Conservation (phyloP, 1,139 yeast genomes). For the Taphrina communis region DNA sequence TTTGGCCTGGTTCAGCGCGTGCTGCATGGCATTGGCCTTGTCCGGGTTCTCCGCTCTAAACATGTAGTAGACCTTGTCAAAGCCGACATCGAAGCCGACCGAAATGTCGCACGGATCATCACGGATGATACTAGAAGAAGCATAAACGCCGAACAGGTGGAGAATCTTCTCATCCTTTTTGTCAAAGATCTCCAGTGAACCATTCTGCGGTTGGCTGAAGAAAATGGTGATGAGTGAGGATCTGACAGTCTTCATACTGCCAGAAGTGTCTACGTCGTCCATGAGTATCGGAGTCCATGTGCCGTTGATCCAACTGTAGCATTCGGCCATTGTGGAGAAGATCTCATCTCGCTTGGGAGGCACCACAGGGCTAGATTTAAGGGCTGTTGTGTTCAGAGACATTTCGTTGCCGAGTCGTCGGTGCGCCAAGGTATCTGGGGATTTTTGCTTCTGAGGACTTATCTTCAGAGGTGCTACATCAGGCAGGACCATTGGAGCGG, state of each 20-base stretch:
- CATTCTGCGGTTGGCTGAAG: constrained; percentile 19
- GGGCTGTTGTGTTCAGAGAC: constrained; percentile 5
- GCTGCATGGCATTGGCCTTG: constrained; percentile 39
- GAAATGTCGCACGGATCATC: constrained; percentile 39
- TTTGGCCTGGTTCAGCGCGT: constrained; percentile 28
- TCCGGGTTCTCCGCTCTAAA: constrained; percentile 38
- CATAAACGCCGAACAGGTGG: constrained; percentile 25
- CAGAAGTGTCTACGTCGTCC: constrained; percentile 30
- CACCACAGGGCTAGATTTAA: neutral
- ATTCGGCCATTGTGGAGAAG: constrained; percentile 38
- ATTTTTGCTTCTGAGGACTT: constrained; percentile 11
- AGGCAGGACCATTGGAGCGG: constrained; percentile 29
- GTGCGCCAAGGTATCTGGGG: constrained; percentile 21
- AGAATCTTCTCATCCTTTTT: constrained; percentile 22
- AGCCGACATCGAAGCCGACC: constrained; percentile 36
- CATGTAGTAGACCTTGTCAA: constrained; percentile 39
- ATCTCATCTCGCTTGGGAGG: constrained; percentile 22
- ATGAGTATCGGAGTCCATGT: constrained; percentile 37
- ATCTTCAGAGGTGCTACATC: constrained; percentile 27
- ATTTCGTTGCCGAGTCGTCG: constrained; percentile 34
- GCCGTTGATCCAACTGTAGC: constrained; percentile 36
- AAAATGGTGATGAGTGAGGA: constrained; percentile 29
- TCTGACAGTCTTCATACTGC: constrained; percentile 33
- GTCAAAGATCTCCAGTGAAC: constrained; percentile 32
- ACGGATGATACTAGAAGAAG: constrained; percentile 36